Conservation (phyloP, 2,329 filamentous ascomycete species). For the Huntiella abstrusa region DNA sequence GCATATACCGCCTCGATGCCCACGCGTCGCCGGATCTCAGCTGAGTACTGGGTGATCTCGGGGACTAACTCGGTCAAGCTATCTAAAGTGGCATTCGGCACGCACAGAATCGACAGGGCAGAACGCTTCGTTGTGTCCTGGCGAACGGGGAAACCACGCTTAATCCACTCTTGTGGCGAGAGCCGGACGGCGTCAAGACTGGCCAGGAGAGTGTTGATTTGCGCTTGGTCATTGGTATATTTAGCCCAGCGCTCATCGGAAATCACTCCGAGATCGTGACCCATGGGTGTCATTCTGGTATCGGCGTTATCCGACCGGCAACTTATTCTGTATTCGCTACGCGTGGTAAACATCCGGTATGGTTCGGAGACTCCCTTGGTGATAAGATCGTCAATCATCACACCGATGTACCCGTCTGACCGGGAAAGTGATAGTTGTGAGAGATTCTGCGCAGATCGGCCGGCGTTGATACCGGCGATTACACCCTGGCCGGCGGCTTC, state of each 20-base stretch:
- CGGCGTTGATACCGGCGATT: conserved; percentile 84
- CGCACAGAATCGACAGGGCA: conserved; percentile 62
- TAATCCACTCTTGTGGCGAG: conserved; percentile 46
- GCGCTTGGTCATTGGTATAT: conserved; percentile 44
- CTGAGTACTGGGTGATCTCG: conserved; percentile 32
- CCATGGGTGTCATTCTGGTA: conserved; percentile 61
- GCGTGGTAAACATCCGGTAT: conserved; percentile 94
- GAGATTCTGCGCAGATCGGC: conserved; percentile 52
- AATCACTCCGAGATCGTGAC: conserved; percentile 58
- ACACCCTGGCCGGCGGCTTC: conserved; percentile 90
- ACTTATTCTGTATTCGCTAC: conserved; percentile 88
- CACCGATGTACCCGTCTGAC: conserved; percentile 86
- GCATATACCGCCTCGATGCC: conserved; percentile 71
- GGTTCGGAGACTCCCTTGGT: conserved; percentile 95
- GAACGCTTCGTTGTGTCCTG: conserved; percentile 47
- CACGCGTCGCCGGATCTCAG: conserved; percentile 47
- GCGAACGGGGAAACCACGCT: conserved; percentile 49
- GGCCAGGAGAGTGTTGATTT: conserved; percentile 47
- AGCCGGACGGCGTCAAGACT: conserved; percentile 40
- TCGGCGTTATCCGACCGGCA: conserved; percentile 90
- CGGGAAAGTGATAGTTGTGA: conserved; percentile 50
- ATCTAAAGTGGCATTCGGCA: conserved; percentile 39
- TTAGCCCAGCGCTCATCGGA: conserved; percentile 57
- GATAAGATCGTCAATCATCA: conserved; percentile 96
- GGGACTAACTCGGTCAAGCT: conserved; percentile 40